Base-by-base conservation (phyloP, 257 asterid genomes). In the Capsicum pubescens region DNA sequence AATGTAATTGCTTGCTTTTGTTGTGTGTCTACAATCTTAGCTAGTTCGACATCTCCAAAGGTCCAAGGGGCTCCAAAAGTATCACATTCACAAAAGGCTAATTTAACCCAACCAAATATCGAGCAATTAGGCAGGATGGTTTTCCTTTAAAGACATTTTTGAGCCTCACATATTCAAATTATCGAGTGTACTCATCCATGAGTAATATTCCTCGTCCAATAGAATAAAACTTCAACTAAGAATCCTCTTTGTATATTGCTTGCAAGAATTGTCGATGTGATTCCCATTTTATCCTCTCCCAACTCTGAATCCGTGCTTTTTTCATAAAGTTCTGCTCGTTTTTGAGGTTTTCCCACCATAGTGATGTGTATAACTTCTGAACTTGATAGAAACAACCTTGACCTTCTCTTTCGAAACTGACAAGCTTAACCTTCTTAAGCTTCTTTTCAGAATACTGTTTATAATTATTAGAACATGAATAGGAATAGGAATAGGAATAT, bases 261-360 rank as follows among this genome's bases (percentile, higher is more conserved):
- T 59, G 66, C 66, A 59, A 59, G 66, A 59, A 59, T 2, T 17
- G 32, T 59, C 8, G 66, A 26, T 9, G 66, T 4, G 6, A 59
- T 59, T 59, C 35, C 66, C 66, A n/a, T 59, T 59, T n/a, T n/a
- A 59, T 59, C 66, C 66, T 59, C 66, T 59, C 66, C 66, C 66
- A 4, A 59, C 26, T n/a, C 32, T 59, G 32, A 59, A 59, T 59
- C 66, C 32, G 19, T n/a, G 66, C 32, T 59, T 59, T 17, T 17
- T 59, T 11, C 66, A 59, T 59, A 32, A 17, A n/a, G 19, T 59
- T 59, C 32, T n/a, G 2, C 32, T 26, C 32, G 32, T 26, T 26
- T 26, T 26, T 26, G 32, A 26, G 32, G 32, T 26, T 26, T 26
- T 26, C 32, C 32, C 32, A 26, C 32, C 32, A 26, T 26, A 26